Percentiles rank a stretch among this genome's conserved stretches.
phyloP scores from a whole-genome alignment of 306 rosid genomes.

The Lagenaria siceraria region DNA sequence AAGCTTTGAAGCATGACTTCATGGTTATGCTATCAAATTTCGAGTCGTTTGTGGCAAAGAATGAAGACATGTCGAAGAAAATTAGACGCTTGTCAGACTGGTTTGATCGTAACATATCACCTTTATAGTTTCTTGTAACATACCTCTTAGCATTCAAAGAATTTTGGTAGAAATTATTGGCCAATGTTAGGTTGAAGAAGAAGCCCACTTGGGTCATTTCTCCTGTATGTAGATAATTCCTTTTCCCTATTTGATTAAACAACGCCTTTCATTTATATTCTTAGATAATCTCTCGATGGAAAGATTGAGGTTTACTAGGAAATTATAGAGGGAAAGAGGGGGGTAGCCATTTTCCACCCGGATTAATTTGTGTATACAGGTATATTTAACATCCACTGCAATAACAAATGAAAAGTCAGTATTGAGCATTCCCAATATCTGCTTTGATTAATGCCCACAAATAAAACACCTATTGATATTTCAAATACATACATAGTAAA shows the following conservation, averaged over 20 bases:
- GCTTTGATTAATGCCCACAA: not conserved
- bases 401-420: conserved; percentile 13
- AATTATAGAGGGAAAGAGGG: conserved; percentile 22
- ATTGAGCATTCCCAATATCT: not conserved
- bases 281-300: conserved; percentile 13
- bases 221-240: conserved; percentile 36
- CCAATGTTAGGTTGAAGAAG: conserved; percentile 24
- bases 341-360: conserved; percentile 35
- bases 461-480: too few relatives aligned
- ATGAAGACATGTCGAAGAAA: conserved; percentile 36
- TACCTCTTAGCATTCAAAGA: conserved; percentile 3
- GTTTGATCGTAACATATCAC: conserved; percentile 44
- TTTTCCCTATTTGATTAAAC: conserved; percentile 2
- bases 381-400: conserved; percentile 16
- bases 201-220: conserved; percentile 18
- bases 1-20: conserved; percentile 76
- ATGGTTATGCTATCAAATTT: conserved; percentile 50
- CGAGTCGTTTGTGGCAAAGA: conserved; percentile 45
- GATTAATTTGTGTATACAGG: conserved; percentile 59
- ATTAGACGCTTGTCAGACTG: conserved; percentile 69
- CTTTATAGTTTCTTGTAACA: conserved; percentile 28
- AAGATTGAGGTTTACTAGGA: conserved; percentile 17
- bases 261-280: conserved; percentile 11
- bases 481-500: too few relatives aligned
- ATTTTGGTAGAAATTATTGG: conserved; percentile 14